Conservation (phyloP, 225 moss, liverwort and hornwort genomes). For the Marchantia polymorpha region DNA sequence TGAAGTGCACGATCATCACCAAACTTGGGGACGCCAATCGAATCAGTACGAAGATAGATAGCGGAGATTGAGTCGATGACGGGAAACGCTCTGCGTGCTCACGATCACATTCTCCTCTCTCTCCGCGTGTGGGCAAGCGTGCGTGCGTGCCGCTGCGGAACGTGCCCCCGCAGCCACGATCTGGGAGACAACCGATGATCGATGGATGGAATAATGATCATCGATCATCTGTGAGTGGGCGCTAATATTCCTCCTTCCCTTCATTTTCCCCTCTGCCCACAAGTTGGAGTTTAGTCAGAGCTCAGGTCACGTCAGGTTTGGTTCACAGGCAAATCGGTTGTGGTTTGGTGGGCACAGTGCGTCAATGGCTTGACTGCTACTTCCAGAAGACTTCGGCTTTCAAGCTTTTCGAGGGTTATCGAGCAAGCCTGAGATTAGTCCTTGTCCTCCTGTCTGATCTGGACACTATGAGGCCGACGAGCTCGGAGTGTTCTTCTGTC, state of each 20-base stretch:
- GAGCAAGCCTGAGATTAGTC: not conserved
- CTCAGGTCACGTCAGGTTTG: not conserved
- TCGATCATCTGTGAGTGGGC: not conserved
- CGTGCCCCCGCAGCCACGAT: not conserved
- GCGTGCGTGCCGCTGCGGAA: not conserved
- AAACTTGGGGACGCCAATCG: slow-evolving; percentile 1
- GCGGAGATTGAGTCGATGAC: not conserved
- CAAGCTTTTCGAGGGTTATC: not conserved
- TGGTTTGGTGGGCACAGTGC: not conserved
- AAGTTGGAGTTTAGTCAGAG: not conserved
- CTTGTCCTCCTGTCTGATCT: not conserved
- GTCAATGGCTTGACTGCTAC: not conserved
- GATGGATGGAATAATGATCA: not conserved
- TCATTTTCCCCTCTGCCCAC: too few relatives aligned
- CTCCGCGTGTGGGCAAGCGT: not conserved
- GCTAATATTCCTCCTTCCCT: not conserved
- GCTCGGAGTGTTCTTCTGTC: not conserved
- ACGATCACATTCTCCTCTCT: not conserved
- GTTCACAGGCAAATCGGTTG: not conserved
- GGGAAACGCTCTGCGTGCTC: not conserved
- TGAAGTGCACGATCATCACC: not conserved
- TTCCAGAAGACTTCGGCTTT: not conserved
- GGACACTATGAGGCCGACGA: not conserved
- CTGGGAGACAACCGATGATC: not conserved
- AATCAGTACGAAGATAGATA: not conserved